These are phyloP conservation scores for Mucuna pruriens DNA, from an alignment of 306 rosid species.

Conservation along the genomic window DNA sequence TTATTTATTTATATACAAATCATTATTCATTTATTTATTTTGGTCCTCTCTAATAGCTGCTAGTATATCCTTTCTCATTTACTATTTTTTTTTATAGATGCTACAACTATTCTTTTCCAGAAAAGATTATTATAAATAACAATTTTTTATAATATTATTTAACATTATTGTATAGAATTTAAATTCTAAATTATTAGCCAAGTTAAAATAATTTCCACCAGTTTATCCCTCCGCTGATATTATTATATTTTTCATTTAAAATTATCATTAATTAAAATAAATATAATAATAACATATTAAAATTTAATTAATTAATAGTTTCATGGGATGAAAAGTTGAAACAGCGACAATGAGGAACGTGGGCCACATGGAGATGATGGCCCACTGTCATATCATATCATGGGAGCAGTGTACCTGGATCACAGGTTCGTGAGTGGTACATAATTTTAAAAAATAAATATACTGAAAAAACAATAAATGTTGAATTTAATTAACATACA, in stretches of 20 bases:
- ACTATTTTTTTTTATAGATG: too few species aligned
- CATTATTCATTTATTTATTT: not conserved
- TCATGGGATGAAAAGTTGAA: not conserved
- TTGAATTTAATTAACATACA: too few species aligned
- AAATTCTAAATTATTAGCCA: too few species aligned
- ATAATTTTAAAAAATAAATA: not conserved
- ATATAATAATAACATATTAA: too few species aligned
- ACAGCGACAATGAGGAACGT: not conserved
- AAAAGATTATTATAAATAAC: too few species aligned
- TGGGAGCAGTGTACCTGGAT: not conserved
- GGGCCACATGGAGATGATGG: constrained; percentile 36
- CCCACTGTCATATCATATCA: constrained; percentile 31
- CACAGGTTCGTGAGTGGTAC: constrained; percentile 1
- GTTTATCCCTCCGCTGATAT: too few species aligned
- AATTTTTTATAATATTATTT: not conserved
- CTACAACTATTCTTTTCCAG: too few species aligned
- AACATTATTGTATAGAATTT: too few species aligned
- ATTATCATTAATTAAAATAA: too few species aligned
- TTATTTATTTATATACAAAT: not conserved
- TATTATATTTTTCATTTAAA: too few species aligned
- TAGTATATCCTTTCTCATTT: not conserved
- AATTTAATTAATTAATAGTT: not conserved
- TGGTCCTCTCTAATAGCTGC: not conserved
- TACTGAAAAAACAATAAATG: too few species aligned
- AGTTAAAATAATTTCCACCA: too few species aligned